Conservation (phyloP, 129 eudicot species). For the Helichrysum umbraculigerum region DNA sequence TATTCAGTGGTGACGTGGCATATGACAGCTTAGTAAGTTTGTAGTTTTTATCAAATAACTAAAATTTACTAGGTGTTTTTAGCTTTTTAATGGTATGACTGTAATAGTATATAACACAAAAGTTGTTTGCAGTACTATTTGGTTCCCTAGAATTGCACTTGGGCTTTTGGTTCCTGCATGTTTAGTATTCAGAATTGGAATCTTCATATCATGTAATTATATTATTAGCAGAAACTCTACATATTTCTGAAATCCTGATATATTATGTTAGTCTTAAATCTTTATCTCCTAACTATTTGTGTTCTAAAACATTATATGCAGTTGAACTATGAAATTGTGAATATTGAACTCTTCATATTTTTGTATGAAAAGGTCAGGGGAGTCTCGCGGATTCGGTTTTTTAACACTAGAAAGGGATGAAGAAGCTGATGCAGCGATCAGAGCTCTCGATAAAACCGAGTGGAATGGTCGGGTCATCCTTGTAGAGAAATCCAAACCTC, state of each 20-base stretch:
- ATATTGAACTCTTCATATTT: neutral
- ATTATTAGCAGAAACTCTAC: neutral
- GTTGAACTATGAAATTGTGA: neutral
- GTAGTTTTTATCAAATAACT: too few relatives aligned
- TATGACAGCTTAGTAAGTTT: too few relatives aligned
- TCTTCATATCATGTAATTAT: too few relatives aligned
- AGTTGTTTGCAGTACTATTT: too few relatives aligned
- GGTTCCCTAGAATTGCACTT: too few relatives aligned
- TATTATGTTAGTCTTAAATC: neutral
- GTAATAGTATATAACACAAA: too few relatives aligned
- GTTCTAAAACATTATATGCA: neutral
- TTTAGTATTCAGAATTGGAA: too few relatives aligned
- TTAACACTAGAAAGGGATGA: conserved; percentile 12
- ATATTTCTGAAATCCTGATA: neutral
- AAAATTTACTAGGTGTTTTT: too few relatives aligned
- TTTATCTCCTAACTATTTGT: neutral
- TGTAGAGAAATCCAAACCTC: conserved; percentile 20
- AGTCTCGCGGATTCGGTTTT: conserved; percentile 17
- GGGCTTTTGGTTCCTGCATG: too few relatives aligned
- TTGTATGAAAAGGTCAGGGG: conserved; percentile 10
- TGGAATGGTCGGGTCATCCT: conserved; percentile 17
- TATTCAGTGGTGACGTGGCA: too few relatives aligned
- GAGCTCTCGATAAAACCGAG: conserved; percentile 13
- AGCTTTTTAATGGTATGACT: too few relatives aligned
- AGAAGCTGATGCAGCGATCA: conserved; percentile 15